These are phyloP conservation scores for Solanum chmielewskii DNA, from an alignment of 257 asterid genomes.

Conservation along the genomic window DNA sequence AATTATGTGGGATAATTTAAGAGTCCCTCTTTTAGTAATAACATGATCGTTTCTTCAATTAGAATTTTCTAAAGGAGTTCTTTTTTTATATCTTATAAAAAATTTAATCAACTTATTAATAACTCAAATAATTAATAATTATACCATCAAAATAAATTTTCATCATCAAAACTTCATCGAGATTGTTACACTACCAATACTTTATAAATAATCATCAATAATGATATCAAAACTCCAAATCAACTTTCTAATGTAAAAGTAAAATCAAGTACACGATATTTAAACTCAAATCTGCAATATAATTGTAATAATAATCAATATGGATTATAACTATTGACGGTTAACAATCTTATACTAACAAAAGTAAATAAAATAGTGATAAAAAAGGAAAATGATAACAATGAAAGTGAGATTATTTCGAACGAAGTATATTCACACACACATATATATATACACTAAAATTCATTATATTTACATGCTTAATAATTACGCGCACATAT, in stretches of 20 bases:
- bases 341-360: not conserved
- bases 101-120: not conserved
- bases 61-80: fast-evolving
- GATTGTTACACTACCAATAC: not conserved
- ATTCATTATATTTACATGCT: not conserved
- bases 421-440: not conserved
- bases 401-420: not conserved
- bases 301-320: not conserved
- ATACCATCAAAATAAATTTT: not conserved
- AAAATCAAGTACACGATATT: not conserved
- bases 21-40: not conserved
- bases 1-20: not conserved
- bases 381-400: not conserved
- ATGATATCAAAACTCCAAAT: not conserved
- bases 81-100: too few species aligned
- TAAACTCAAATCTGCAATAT: not conserved
- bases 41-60: not conserved
- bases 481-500: not conserved
- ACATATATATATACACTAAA: too few species aligned
- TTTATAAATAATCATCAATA: not conserved
- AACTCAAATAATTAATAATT: too few species aligned
- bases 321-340: not conserved
- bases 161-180: not conserved
- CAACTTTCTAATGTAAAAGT: not conserved
- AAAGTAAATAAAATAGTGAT: not conserved